Percentiles rank a stretch among this genome's conserved stretches.
These are phyloP conservation scores for Wallemia hederae DNA, from an alignment of 1,284 basidiomycete genomes.

Conservation along the genomic window DNA sequence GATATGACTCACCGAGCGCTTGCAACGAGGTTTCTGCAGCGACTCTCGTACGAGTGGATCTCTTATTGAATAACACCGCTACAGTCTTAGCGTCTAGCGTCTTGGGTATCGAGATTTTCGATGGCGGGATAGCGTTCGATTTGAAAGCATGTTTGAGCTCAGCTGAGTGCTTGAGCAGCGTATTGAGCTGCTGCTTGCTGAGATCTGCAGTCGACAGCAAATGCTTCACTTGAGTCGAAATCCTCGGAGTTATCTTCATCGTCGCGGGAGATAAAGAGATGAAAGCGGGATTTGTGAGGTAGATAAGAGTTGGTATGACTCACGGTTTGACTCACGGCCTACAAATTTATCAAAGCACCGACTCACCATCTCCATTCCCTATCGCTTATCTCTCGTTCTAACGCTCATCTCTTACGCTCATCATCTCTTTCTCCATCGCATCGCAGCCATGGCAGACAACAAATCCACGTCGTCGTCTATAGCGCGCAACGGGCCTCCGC, in stretches of 20 bases:
- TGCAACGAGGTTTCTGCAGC: conserved; percentile 52
- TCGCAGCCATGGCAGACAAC: neutral
- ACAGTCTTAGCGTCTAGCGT: conserved; percentile 49
- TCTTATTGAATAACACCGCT: conserved; percentile 71
- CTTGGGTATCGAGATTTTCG: conserved; percentile 12
- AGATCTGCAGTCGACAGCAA: conserved; percentile 18
- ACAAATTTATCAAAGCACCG: no score
- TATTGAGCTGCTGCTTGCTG: conserved; percentile 13
- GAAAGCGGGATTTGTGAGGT: no score
- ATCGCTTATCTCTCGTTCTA: no score
- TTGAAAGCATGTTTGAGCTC: conserved; percentile 15
- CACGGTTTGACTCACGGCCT: no score
- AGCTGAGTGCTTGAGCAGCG: conserved; percentile 11
- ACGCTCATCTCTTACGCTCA: neutral
- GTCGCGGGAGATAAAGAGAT: no score
- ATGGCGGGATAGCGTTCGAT: conserved; percentile 5
- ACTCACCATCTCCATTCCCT: no score
- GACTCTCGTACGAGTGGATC: conserved; percentile 71
- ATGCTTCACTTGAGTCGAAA: conserved; percentile 3
- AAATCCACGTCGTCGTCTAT: neutral
- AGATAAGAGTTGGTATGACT: no score
- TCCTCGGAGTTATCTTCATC: neutral
- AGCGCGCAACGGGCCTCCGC: neutral
- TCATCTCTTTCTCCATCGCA: neutral
- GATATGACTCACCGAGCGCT: conserved; percentile 26